Base-by-base conservation (phyloP, 805 yeast species). In the Nakazawaea molendinolei region DNA sequence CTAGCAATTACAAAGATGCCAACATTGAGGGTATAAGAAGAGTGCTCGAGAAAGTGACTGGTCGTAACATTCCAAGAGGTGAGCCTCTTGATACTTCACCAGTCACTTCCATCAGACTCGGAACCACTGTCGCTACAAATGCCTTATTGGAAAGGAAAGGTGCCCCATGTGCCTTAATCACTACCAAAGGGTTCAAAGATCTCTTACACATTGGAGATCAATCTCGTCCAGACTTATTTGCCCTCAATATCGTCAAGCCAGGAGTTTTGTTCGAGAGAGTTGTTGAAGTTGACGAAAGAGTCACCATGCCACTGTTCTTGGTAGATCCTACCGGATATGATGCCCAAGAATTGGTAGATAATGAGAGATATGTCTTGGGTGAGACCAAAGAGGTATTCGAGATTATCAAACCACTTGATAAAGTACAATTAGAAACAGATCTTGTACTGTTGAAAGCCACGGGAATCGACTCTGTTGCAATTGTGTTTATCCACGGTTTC, bases 61-160 rank as follows among this genome's bases (percentile, higher is more conserved):
- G 52, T 5, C 44, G 28, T 2, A 13, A 41, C 1, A 62, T 64
- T 19, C 55, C 57, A 16, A 44, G 44, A 32, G 33, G 34, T n/a
- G 34, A 41, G 16, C 39, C 38, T 25, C 45, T 62, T 34, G 49
- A 49, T 9, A 39, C 61, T n/a, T 58, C 56, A 15, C 40, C 45
- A 2, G 58, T 63, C 31, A 55, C 55, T 12, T 50, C 58, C 20
- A 61, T 63, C 28, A 44, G 66, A 14, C 60, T 63, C 64, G 69
- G 68, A 1, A 63, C 68, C 19, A 63, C 69, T 1, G 68, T 63
- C 5, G 71, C 71, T 9, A 66, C 72, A 29, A 66, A 66, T 48
- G 72, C 72, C 1, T 51, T 66, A 28, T 53, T 66, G 38, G 71
- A 66, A 43, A 49, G 71, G 38, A 63, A 66, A 45, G 72, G 72